A percentile compares a stretch with the other conserved stretches of the same genome.
Conservation (phyloP, 2,329 filamentous ascomycete genomes). For the Neonectria hederae region DNA sequence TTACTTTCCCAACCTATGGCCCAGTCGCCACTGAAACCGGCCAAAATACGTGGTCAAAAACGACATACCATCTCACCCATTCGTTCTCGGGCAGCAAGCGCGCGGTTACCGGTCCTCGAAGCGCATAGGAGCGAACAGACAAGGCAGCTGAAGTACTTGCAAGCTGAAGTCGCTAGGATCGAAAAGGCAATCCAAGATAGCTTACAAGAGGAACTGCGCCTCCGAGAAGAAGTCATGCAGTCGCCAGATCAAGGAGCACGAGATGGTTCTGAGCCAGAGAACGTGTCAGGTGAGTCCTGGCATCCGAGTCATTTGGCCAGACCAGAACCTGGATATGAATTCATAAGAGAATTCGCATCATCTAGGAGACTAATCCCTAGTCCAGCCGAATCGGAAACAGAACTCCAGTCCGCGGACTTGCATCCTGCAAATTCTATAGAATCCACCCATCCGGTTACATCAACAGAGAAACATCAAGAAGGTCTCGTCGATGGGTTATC, state of each 20-base stretch:
- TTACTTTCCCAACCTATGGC: constrained; percentile 17
- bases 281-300: constrained; percentile 24
- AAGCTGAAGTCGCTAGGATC: constrained; percentile 58
- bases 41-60: constrained; percentile 28
- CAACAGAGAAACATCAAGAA: constrained; percentile 20
- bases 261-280: constrained; percentile 29
- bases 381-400: constrained; percentile 22
- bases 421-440: neutral
- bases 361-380: constrained; percentile 25
- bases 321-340: constrained; percentile 8
- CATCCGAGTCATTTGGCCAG: constrained; percentile 1
- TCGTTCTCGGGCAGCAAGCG: constrained; percentile 48
- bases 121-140: constrained; percentile 52
- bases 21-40: constrained; percentile 14
- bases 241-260: constrained; percentile 19
- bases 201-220: constrained; percentile 46
- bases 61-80: constrained; percentile 31
- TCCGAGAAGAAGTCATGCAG: constrained; percentile 43
- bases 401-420: constrained; percentile 1
- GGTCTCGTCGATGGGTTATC: constrained; percentile 20
- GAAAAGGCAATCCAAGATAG: constrained; percentile 59
- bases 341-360: neutral
- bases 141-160: constrained; percentile 56
- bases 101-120: constrained; percentile 50
- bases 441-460: neutral